phyloP scores from a whole-genome alignment of 106 monocot species.

The Posidonia australis region DNA sequence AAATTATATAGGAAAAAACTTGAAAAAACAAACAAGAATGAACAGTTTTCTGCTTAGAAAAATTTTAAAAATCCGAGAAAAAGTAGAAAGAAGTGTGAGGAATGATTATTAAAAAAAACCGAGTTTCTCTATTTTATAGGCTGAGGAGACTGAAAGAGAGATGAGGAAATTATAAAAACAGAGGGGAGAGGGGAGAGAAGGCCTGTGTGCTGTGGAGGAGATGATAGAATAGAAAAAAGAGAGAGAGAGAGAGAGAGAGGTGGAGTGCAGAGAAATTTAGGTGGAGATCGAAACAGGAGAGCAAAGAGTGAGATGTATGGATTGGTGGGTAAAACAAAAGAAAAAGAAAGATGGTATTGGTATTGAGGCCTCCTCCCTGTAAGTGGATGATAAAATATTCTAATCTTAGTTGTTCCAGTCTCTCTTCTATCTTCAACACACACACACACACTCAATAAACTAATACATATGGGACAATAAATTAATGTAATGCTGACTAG shows the following conservation, averaged over 20 bases:
- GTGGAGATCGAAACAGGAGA: background rate
- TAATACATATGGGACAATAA: background rate
- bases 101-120: conserved; percentile 4
- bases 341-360: background rate
- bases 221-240: background rate
- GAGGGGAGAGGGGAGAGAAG: background rate
- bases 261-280: conserved; percentile 1
- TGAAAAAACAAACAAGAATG: conserved; percentile 7
- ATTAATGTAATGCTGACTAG: background rate
- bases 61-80: conserved; percentile 3
- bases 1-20: conserved; percentile 9
- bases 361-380: background rate
- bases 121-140: background rate
- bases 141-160: conserved; percentile 1
- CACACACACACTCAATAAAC: background rate
- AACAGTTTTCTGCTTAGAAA: conserved; percentile 5
- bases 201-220: background rate
- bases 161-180: conserved; percentile 4
- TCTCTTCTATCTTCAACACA: background rate
- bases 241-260: conserved; percentile 2
- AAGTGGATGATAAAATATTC: conserved; percentile 1
- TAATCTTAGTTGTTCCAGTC: background rate
- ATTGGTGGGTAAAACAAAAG: background rate
- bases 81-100: background rate
- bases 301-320: background rate